These are phyloP conservation scores for Phylloporus rhodoxanthus DNA, from an alignment of 768 basidiomycete genomes.

Conservation along the genomic window DNA sequence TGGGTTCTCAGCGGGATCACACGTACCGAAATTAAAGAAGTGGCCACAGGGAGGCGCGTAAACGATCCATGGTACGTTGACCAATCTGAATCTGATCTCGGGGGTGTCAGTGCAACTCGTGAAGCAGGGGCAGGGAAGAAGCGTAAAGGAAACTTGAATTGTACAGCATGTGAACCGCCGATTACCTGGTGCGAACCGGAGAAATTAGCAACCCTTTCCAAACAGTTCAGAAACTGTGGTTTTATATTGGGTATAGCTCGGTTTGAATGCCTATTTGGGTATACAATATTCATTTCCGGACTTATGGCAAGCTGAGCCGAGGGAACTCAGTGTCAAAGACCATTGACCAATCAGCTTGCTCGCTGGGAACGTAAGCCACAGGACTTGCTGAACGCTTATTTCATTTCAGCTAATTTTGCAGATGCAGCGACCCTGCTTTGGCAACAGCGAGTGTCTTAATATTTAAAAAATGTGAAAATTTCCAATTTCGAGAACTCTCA, in stretches of 20 bases:
- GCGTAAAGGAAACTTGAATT: background rate
- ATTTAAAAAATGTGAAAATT: background rate
- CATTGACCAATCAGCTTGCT: too few relatives aligned
- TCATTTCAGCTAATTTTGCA: too few relatives aligned
- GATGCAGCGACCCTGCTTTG: background rate
- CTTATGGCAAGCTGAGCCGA: too few relatives aligned
- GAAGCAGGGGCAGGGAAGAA: background rate
- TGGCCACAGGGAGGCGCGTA: background rate
- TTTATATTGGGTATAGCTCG: too few relatives aligned
- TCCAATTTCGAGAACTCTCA: background rate
- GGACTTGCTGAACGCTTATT: too few relatives aligned
- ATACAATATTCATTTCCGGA: too few relatives aligned
- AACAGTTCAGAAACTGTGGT: too few relatives aligned
- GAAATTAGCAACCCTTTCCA: too few relatives aligned
- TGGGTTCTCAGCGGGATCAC: background rate
- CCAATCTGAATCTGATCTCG: constrained; percentile 10
- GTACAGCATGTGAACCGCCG: too few relatives aligned
- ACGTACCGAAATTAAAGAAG: constrained; percentile 4
- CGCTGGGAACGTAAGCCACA: too few relatives aligned
- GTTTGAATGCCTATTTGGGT: too few relatives aligned
- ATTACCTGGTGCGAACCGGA: background rate
- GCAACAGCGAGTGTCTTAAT: background rate
- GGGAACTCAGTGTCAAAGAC: too few relatives aligned
- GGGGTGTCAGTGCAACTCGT: background rate
- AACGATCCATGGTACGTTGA: background rate